Base-by-base conservation (phyloP, 1,139 yeast species). In the Sugiyamaella pinicola region DNA sequence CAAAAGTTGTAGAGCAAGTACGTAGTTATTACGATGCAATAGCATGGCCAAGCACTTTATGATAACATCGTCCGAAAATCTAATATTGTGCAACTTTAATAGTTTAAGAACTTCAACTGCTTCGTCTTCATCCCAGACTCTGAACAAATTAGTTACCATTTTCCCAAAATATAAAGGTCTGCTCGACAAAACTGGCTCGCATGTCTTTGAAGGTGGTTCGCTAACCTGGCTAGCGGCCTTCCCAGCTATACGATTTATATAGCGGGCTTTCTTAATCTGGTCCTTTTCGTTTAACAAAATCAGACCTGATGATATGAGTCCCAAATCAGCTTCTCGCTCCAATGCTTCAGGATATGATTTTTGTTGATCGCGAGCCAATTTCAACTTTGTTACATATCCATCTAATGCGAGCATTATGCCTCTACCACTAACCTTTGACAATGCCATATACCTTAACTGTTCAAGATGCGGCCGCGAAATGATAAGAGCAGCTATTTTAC, bases 361-460 rank as follows among this genome's bases (percentile, higher is more conserved):
- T 13, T 33, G 35, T 8, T 34, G 21, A 8, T 19, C 33, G 5
- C 47, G 44, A 8, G 35, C 17, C 6, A 35, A 31, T 0, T 35
- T 40, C 38, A 57, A 24, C 18, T 46, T 45, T 2, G 50, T 38
- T 4, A 55, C 48, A 19, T 43, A 47, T 10, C 33, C 45, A 18
- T 47, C 44, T 38, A 56, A 24, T 2, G 46, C 41, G 10, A 29
- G 13, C 49, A 51, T 45, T 13, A 54, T 37, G 2, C 58, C 61
- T 9, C 41, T 33, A 13, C 43, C 21, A 8, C 55, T 48, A 13
- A 58, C 56, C 26, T 58, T 56, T 2, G 52, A 43, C 22, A 55
- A 39, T 5, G 59, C 48, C 61, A 58, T 55, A 33, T 52, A 58
- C 15, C 56, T 37, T 31, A 58, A 37, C 31, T 55, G 61, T 33